phyloP scores from a whole-genome alignment of 495 filamentous ascomycete genomes.

The Glonium stellatum region DNA sequence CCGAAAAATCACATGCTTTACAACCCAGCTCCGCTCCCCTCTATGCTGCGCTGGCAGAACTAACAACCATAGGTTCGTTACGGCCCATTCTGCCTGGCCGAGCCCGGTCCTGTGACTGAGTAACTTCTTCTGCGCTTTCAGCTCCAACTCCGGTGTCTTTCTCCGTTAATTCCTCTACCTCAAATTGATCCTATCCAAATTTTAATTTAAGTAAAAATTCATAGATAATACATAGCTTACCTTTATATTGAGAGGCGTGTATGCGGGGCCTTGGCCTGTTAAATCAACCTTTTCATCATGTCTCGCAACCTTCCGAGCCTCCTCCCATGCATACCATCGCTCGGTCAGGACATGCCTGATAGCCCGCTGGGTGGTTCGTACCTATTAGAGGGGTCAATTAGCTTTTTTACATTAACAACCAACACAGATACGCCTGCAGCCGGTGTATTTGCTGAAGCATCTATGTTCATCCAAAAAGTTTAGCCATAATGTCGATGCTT shows the following conservation, averaged over 20 bases:
- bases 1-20: too few relatives aligned
- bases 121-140: not conserved
- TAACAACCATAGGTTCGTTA: too few relatives aligned
- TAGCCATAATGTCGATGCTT: too few relatives aligned
- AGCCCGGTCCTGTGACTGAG: not conserved
- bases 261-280: conserved; percentile 42
- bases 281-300: conserved; percentile 56
- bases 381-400: conserved; percentile 34
- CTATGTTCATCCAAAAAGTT: too few relatives aligned
- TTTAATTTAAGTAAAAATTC: not conserved
- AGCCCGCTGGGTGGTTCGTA: conserved; percentile 60
- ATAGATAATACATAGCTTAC: conserved; percentile 7
- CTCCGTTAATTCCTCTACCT: not conserved
- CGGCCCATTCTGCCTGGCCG: not conserved
- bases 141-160: not conserved
- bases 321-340: conserved; percentile 82
- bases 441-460: too few relatives aligned
- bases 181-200: not conserved
- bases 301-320: conserved; percentile 64
- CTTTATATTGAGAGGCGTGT: conserved; percentile 35
- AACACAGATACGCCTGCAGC: not conserved
- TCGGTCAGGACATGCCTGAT: conserved; percentile 85
- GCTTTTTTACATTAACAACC: not conserved
- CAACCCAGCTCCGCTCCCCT: too few relatives aligned
- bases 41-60: too few relatives aligned